Evolutionary conservation across 345 rosid genomes (phyloP).

Genomic region (Trapa incisa): DNA sequence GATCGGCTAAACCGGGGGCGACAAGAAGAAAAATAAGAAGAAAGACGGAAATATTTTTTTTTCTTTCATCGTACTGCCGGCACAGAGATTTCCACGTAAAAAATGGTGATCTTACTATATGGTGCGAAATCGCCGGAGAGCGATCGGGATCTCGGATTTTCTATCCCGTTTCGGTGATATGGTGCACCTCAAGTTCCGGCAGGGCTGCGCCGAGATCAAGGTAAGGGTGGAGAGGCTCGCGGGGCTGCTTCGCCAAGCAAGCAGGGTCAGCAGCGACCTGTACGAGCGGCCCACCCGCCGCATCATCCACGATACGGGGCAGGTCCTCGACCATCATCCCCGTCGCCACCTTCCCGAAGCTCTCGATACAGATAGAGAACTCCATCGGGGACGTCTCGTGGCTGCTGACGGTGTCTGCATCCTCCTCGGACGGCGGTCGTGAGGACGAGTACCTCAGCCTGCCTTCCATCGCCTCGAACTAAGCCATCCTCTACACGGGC

Average conservation of each 20-base stretch:
- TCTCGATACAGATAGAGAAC: conserved; percentile 4
- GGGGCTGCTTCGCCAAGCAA: conserved; percentile 6
- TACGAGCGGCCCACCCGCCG: conserved; percentile 5
- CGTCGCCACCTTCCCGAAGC: neutral
- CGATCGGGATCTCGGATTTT: neutral
- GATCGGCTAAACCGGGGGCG: neutral
- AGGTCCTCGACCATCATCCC: conserved; percentile 10
- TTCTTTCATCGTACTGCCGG: too few relatives aligned
- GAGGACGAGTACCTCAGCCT: conserved; percentile 6
- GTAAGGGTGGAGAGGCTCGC: conserved; percentile 5
- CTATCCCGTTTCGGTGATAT: neutral
- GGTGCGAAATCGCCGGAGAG: neutral
- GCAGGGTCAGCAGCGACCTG: conserved; percentile 7
- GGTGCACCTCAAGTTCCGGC: conserved; percentile 1
- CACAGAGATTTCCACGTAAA: too few relatives aligned
- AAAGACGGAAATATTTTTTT: too few relatives aligned
- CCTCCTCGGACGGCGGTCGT: neutral
- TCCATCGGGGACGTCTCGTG: conserved; percentile 9
- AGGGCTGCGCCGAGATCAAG: conserved; percentile 6
- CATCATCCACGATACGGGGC: conserved; percentile 6
- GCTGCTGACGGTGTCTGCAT: conserved; percentile 1
- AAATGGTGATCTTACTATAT: neutral
- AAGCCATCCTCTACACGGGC: conserved; percentile 12
- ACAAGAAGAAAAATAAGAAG: too few relatives aligned
- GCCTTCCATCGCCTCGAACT: conserved; percentile 5